Evolutionary conservation across 768 basidiomycete genomes (phyloP).

Genomic region (Amanita subjunquillea): DNA sequence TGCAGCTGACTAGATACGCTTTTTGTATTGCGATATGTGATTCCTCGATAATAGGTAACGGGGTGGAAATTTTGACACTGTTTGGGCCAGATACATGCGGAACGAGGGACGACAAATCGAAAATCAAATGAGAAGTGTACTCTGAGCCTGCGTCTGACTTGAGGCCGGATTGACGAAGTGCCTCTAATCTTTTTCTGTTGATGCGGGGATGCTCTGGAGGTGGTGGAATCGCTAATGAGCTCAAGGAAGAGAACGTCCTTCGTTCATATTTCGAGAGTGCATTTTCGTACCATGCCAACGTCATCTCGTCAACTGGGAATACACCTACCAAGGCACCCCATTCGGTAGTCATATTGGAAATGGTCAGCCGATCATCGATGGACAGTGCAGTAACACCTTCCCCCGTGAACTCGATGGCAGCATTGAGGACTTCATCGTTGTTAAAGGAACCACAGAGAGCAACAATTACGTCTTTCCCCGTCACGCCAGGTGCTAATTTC

Average conservation of each 20-base stretch:
- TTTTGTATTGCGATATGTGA: slow-evolving; percentile 80
- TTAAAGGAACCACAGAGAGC: slow-evolving; percentile 95
- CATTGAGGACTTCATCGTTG: slow-evolving; percentile 92
- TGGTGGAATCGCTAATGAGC: slow-evolving; percentile 45
- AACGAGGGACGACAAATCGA: slow-evolving; percentile 89
- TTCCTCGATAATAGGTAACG: slow-evolving; percentile 74
- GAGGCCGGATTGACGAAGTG: slow-evolving; percentile 42
- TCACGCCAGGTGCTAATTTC: slow-evolving; percentile 75
- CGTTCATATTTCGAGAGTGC: slow-evolving; percentile 64
- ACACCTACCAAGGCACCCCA: slow-evolving; percentile 97
- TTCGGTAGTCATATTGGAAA: slow-evolving; percentile 99
- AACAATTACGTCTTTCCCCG: slow-evolving; percentile 97
- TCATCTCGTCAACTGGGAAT: slow-evolving; percentile 82
- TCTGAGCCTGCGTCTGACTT: slow-evolving; percentile 66
- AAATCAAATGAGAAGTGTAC: slow-evolving; percentile 81
- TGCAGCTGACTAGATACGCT: slow-evolving; percentile 97
- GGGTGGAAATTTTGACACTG: slow-evolving; percentile 93
- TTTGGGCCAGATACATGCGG: slow-evolving; percentile 97
- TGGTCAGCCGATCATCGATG: slow-evolving; percentile 91
- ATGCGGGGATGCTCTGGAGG: slow-evolving; percentile 82
- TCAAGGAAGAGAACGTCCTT: slow-evolving; percentile 56
- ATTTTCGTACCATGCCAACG: slow-evolving; percentile 80
- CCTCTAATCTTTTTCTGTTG: slow-evolving; percentile 60
- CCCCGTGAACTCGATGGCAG: slow-evolving; percentile 93
- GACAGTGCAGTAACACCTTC: slow-evolving; percentile 69